These are phyloP conservation scores for Centrapalus pauciflorus DNA, from an alignment of 129 eudicot species.

Conservation along the genomic window DNA sequence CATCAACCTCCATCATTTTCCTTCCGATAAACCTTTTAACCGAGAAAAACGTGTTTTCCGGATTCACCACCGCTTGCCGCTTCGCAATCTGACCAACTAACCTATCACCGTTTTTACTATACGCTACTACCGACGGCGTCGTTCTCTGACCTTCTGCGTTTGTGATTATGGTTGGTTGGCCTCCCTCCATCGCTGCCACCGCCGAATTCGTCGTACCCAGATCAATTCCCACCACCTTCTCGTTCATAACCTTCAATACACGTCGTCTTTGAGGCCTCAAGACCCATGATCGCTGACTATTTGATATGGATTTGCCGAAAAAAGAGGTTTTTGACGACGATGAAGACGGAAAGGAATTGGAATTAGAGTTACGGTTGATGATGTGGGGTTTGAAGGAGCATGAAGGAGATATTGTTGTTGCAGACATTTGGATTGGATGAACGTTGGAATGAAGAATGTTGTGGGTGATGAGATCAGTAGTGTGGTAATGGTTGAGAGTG, in stretches of 20 bases:
- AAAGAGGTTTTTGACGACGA: constrained; percentile 14
- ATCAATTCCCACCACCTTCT: constrained; percentile 87
- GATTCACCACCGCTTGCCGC: constrained; percentile 89
- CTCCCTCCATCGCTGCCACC: constrained; percentile 93
- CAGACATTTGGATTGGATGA: constrained; percentile 5
- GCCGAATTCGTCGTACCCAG: constrained; percentile 91
- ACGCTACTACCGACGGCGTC: constrained; percentile 91
- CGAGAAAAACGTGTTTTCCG: constrained; percentile 82
- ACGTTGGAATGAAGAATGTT: not conserved
- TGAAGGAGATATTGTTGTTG: constrained; percentile 27
- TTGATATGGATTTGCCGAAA: constrained; percentile 12
- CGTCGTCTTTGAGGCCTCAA: constrained; percentile 20
- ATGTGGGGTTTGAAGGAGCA: constrained; percentile 28
- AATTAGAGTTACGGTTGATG: not conserved
- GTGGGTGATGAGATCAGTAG: not conserved
- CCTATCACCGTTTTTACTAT: constrained; percentile 64
- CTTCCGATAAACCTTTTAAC: constrained; percentile 89
- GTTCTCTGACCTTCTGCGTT: constrained; percentile 83
- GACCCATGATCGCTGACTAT: not conserved
- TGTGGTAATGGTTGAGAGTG: constrained; percentile 10
- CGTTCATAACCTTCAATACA: constrained; percentile 47
- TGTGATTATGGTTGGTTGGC: constrained; percentile 73
- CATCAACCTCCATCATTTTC: constrained; percentile 92
- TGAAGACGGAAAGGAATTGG: too few relatives aligned
- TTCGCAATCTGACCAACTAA: constrained; percentile 93